A percentile compares a stretch with the other conserved stretches of the same genome.
These are phyloP conservation scores for Zanthoxylum bungeanum DNA, from an alignment of 345 rosid species.

Conservation along the genomic window DNA sequence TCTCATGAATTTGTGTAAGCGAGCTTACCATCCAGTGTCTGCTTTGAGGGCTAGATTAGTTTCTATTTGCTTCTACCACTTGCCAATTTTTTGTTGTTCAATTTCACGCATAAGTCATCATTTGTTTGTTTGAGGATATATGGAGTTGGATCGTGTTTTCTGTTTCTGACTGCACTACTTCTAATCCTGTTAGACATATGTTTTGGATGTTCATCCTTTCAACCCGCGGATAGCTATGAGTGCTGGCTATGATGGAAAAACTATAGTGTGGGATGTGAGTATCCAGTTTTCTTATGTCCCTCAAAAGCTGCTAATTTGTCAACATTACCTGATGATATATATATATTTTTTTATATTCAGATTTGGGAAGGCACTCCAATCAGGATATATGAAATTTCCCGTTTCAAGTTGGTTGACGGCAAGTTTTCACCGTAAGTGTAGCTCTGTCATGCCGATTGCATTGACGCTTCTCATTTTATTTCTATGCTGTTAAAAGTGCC, in stretches of 20 bases:
- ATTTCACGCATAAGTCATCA: not conserved
- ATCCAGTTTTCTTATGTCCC: conserved; percentile 22
- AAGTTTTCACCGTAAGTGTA: conserved; percentile 97
- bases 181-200: conserved; percentile 72
- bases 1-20: not conserved
- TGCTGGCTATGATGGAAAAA: conserved; percentile 98
- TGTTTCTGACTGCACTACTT: conserved; percentile 11
- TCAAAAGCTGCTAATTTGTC: conserved; percentile 16
- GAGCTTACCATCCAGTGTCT: not conserved
- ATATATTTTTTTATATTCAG: conserved; percentile 38
- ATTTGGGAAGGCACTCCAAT: conserved; percentile 99
- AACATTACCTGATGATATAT: conserved; percentile 13
- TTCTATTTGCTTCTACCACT: not conserved
- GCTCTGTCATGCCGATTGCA: not conserved
- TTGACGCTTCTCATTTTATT: not conserved
- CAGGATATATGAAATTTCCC: conserved; percentile 80
- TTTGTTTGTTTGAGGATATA: conserved; percentile 1
- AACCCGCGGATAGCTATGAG: conserved; percentile 99
- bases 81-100: not conserved
- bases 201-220: conserved; percentile 97
- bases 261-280: conserved; percentile 99
- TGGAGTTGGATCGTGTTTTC: conserved; percentile 13
- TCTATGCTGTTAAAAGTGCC: no score
- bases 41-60: not conserved
- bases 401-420: conserved; percentile 97